These are phyloP conservation scores for Penicillium sp. DNA, from an alignment of 2,329 filamentous ascomycete species.

Conservation along the genomic window DNA sequence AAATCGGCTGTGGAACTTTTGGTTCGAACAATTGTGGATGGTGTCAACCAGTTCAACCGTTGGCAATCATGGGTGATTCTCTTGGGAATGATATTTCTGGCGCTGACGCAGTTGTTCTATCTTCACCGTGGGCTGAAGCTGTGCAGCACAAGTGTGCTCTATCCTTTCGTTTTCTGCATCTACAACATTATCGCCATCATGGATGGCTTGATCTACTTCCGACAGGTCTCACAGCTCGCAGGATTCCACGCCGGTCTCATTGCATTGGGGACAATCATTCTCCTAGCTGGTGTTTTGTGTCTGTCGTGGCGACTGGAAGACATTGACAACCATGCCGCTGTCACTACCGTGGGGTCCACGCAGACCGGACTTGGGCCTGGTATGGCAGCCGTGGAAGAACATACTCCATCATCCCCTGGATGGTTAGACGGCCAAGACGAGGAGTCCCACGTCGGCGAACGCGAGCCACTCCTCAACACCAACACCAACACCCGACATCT, in stretches of 20 bases:
- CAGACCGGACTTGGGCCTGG: conserved; percentile 76
- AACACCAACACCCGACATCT: conserved; percentile 26
- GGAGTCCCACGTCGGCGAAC: conserved; percentile 43
- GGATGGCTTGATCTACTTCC: conserved; percentile 95
- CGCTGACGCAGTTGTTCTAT: conserved; percentile 90
- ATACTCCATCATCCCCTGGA: conserved; percentile 30
- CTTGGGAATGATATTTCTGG: conserved; percentile 75
- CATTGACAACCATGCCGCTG: conserved; percentile 38
- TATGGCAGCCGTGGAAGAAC: conserved; percentile 72
- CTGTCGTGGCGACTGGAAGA: conserved; percentile 92
- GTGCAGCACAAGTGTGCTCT: conserved; percentile 91
- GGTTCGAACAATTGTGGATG: conserved; percentile 80
- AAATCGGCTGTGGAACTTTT: conserved; percentile 96
- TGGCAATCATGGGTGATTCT: conserved; percentile 96
- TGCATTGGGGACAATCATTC: conserved; percentile 79
- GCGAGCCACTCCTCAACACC: conserved; percentile 40
- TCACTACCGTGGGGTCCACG: conserved; percentile 53
- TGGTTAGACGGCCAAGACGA: conserved; percentile 32
- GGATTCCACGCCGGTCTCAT: conserved; percentile 72
- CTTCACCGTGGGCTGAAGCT: conserved; percentile 91
- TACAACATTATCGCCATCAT: conserved; percentile 99
- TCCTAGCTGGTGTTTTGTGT: conserved; percentile 84
- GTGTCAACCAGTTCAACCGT: conserved; percentile 88
- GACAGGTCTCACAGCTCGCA: conserved; percentile 78
- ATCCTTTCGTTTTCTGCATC: conserved; percentile 96